phyloP scores from a whole-genome alignment of 257 asterid genomes.

The Marsdenia floribunda region DNA sequence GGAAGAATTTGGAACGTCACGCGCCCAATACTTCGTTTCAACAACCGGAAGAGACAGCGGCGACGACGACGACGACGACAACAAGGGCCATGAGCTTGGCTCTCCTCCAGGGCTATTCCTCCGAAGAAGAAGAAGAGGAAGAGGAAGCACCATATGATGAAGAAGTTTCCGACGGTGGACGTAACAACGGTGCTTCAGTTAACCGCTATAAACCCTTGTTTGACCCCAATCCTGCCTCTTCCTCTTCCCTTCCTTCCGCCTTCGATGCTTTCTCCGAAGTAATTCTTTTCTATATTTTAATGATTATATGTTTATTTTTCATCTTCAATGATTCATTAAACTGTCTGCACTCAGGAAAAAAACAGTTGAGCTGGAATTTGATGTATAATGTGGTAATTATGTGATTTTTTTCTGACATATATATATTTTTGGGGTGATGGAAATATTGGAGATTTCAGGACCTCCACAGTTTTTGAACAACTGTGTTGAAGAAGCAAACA shows the following conservation, averaged over 20 bases:
- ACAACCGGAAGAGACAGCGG: not conserved
- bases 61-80: not conserved
- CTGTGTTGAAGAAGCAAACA: constrained; percentile 41
- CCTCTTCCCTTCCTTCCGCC: constrained; percentile 82
- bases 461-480: constrained; percentile 92
- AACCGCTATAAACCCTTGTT: constrained; percentile 59
- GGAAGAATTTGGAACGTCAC: not conserved
- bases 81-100: constrained; percentile 60
- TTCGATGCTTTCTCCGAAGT: constrained; percentile 86
- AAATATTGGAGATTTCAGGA: constrained; percentile 54
- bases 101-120: constrained; percentile 87
- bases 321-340: not conserved
- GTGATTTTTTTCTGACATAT: not conserved
- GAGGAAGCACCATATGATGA: constrained; percentile 20
- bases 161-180: constrained; percentile 42
- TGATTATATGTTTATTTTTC: not conserved
- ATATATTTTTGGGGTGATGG: not conserved
- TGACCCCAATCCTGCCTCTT: constrained; percentile 63
- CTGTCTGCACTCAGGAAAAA: not conserved
- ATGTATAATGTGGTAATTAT: constrained; percentile 15
- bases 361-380: constrained; percentile 9
- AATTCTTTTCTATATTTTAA: constrained; percentile 11
- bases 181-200: constrained; percentile 17
- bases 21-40: not conserved
- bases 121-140: constrained; percentile 63